phyloP scores from a whole-genome alignment of 768 basidiomycete genomes.

The Mycena rebaudengoi region DNA sequence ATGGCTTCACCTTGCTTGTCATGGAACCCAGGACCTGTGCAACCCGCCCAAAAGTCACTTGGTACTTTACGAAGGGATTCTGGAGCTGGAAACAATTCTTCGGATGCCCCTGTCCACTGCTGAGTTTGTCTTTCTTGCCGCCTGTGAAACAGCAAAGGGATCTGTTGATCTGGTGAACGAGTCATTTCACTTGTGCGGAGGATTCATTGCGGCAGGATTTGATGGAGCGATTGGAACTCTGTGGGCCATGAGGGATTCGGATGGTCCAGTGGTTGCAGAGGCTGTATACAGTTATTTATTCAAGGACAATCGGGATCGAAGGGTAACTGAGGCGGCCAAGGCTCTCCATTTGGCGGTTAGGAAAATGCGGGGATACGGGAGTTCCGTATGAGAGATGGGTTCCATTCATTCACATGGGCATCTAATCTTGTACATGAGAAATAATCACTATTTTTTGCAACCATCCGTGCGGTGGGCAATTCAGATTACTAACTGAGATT shows the following conservation, averaged over 20 bases:
- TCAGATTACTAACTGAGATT: too few species aligned
- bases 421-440: too few species aligned
- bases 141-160: not conserved
- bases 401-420: constrained; percentile 16
- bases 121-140: not conserved
- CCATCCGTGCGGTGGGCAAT: too few species aligned
- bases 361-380: not conserved
- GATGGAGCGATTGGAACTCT: constrained; percentile 29
- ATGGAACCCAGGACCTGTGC: not conserved
- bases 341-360: not conserved
- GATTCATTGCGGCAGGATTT: not conserved
- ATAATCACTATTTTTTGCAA: too few species aligned
- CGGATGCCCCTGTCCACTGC: not conserved
- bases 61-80: not conserved
- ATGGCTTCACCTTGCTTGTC: not conserved
- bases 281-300: constrained; percentile 28
- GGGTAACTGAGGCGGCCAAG: not conserved
- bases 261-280: constrained; percentile 33
- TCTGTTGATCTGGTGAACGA: not conserved
- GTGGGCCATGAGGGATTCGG: constrained; percentile 40
- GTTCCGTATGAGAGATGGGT: constrained; percentile 4
- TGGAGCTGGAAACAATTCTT: not conserved
- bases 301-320: not conserved
- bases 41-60: not conserved
- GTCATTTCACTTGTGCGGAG: not conserved